Conservation (phyloP, 2,329 filamentous ascomycete species). For the Hirsutella rhossiliensis region DNA sequence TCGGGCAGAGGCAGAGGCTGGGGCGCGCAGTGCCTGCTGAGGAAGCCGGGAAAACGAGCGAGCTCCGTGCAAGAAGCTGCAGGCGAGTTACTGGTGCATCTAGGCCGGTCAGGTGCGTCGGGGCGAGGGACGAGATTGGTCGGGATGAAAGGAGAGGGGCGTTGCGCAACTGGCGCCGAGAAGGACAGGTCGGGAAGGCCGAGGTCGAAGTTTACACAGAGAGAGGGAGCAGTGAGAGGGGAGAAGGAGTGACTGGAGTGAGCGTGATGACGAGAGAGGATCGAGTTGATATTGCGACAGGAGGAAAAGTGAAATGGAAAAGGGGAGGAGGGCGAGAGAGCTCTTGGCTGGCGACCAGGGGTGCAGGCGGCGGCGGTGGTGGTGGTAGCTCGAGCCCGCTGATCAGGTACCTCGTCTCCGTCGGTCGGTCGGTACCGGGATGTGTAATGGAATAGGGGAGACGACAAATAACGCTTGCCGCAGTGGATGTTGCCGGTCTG, state of each 20-base stretch:
- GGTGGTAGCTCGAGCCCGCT: background rate
- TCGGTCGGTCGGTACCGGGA: background rate
- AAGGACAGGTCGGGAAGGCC: constrained; percentile 4
- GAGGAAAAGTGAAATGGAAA: constrained; percentile 1
- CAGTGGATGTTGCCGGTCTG: no score
- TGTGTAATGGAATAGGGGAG: background rate
- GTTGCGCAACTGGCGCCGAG: background rate
- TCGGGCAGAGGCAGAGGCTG: constrained; percentile 1
- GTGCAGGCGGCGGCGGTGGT: background rate
- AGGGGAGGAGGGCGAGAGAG: background rate
- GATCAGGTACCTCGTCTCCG: background rate
- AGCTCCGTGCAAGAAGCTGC: constrained; percentile 24
- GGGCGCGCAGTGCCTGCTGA: constrained; percentile 10
- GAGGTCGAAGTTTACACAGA: constrained; percentile 7
- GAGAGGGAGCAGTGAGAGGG: constrained; percentile 7
- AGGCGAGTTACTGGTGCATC: constrained; percentile 21
- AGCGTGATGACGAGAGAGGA: constrained; percentile 15
- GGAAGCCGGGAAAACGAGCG: constrained; percentile 10
- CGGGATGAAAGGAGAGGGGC: constrained; percentile 2
- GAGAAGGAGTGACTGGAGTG: constrained; percentile 28
- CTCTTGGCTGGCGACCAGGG: background rate
- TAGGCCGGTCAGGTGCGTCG: constrained; percentile 12
- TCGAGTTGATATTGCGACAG: constrained; percentile 1
- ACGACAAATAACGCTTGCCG: no score
- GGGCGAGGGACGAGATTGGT: background rate